These are phyloP conservation scores for Trichoderma brevicompactum DNA, from an alignment of 2,329 filamentous ascomycete genomes.

Conservation along the genomic window DNA sequence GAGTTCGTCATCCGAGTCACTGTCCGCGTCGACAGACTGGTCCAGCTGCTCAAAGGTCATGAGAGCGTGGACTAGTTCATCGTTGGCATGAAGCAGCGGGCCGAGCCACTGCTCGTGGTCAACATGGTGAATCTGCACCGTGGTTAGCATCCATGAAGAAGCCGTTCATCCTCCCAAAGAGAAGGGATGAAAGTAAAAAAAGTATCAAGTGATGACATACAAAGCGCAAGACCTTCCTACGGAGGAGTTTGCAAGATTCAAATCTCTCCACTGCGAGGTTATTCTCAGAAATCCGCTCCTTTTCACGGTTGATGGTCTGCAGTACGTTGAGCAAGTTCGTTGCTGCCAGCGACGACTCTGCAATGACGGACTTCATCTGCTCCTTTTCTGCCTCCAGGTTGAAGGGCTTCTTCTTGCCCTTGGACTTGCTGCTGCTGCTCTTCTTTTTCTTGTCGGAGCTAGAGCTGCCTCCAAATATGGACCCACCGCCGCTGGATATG, in stretches of 20 bases:
- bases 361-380: conserved; percentile 84
- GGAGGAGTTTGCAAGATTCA: conserved; percentile 82
- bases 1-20: conserved; percentile 69
- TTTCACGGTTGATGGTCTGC: conserved; percentile 88
- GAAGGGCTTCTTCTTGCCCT: conserved; percentile 67
- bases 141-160: not conserved
- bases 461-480: conserved; percentile 46
- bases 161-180: too few species aligned
- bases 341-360: conserved; percentile 85
- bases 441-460: conserved; percentile 60
- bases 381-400: conserved; percentile 87
- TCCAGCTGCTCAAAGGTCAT: conserved; percentile 96
- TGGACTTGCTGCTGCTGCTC: conserved; percentile 45
- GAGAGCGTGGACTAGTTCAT: conserved; percentile 89
- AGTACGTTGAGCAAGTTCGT: conserved; percentile 88
- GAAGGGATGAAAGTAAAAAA: not conserved
- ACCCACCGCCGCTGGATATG: conserved; percentile 41
- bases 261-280: conserved; percentile 74
- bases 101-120: conserved; percentile 92
- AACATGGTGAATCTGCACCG: conserved; percentile 75
- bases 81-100: conserved; percentile 88
- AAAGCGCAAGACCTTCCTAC: conserved; percentile 84
- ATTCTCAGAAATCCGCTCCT: conserved; percentile 86
- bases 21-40: conserved; percentile 76
- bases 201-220: conserved; percentile 47